Base-by-base conservation (phyloP, 1,139 yeast species). In the Yamadazyma blattariae region DNA sequence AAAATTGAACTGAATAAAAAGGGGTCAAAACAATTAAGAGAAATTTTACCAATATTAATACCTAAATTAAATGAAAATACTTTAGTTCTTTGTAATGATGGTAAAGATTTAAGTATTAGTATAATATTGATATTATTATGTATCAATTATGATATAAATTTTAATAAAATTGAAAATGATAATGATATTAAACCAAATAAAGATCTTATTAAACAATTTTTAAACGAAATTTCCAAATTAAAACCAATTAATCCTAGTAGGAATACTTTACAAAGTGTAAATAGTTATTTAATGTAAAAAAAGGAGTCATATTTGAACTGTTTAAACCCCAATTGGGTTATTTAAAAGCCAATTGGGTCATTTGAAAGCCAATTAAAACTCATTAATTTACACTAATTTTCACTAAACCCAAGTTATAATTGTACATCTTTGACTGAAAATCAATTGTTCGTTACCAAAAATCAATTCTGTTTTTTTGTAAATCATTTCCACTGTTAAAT, bases 181-280 rank as follows among this genome's bases (percentile, higher is more conserved):
- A n/a, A 13, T 7, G 35, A 29, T 0, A 40, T 42, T 3, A 51
- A 49, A 20, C 57, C 68, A 10, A 58, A 68, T 27, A 84, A 84
- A 51, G 77, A 69, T 17, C 48, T 65, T 4, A 73, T 88, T 7
- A 74, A 79, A 38, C 71, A 70, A 44, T 81, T 83, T 39, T 57
- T 86, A 30, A 74, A 79, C 2, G 56, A 57, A 35, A 50, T 87
- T 5, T 65, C 71, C 17, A 59, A 66, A 4, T 47, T 59, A 3
- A 57, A 69, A 16, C 73, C 70, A 30, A 76, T 76, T 7, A 85
- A 86, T 42, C 95, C 96, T 0, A 80, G 90, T 40, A 63, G 96
- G 35, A 79, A 85, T 19, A 82, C 94, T 0, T 59, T 87, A 27
- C 92, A 84, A 46, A 74, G 83, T 38, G 71, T 81, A 4, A 80